phyloP scores from a whole-genome alignment of 2,329 filamentous ascomycete species.

The Sclerotiophoma versabilis region DNA sequence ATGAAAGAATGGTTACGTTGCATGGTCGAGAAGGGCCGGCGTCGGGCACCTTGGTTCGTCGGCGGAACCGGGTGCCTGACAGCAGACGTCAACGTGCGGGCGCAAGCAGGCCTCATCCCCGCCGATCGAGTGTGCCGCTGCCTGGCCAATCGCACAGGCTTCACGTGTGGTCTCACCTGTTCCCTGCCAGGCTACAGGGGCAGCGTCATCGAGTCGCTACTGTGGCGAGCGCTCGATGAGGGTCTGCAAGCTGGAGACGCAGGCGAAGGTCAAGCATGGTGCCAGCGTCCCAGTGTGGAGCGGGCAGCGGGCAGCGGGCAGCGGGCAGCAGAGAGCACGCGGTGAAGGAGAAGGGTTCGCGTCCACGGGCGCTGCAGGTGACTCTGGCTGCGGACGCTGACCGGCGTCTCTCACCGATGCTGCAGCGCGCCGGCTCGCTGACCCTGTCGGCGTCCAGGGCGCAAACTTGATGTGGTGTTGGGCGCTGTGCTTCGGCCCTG shows the following conservation, averaged over 20 bases:
- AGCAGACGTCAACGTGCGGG: slow-evolving; percentile 7
- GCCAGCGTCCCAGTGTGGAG: slow-evolving; percentile 6
- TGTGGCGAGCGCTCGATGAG: slow-evolving; percentile 2
- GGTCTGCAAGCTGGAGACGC: slow-evolving; percentile 9
- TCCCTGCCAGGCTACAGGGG: slow-evolving; percentile 8
- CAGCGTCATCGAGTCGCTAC: slow-evolving; percentile 9
- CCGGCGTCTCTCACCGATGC: slow-evolving; percentile 7
- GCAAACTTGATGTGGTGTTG: slow-evolving; percentile 15
- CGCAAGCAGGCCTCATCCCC: slow-evolving; percentile 3
- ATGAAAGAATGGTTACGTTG: neutral
- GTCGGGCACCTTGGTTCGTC: slow-evolving; percentile 3
- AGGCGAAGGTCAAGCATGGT: slow-evolving; percentile 12
- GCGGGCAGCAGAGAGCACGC: slow-evolving; percentile 1
- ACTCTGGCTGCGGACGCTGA: slow-evolving; percentile 7
- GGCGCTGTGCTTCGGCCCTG: slow-evolving; percentile 16
- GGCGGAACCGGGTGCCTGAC: slow-evolving; percentile 15
- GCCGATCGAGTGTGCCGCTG: neutral
- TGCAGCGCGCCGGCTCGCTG: slow-evolving; percentile 1
- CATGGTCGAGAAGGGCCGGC: slow-evolving; percentile 9
- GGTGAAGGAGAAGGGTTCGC: slow-evolving; percentile 5
- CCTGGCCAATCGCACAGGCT: neutral
- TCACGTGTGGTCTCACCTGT: slow-evolving; percentile 2
- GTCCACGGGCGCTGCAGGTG: neutral
- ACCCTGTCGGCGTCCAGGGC: neutral
- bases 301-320: slow-evolving; percentile 16